phyloP scores from a whole-genome alignment of 176 grass and related monocot species.

The Tillandsia fasciculata region DNA sequence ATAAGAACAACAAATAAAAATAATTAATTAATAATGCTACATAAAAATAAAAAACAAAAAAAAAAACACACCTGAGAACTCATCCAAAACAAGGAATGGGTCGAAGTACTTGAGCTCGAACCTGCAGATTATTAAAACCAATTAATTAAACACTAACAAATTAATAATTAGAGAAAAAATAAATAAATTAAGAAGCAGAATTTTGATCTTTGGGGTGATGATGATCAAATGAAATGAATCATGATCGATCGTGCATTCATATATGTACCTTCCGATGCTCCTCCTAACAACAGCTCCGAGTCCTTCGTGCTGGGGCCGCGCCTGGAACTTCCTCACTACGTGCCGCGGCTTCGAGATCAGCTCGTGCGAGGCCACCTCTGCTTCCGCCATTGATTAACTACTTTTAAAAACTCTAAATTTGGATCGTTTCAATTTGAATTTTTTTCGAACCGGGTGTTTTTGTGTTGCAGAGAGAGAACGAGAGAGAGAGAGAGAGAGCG shows the following conservation, averaged over 20 bases:
- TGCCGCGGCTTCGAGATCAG: constrained; percentile 45
- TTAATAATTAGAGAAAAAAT: neutral
- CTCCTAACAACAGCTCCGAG: constrained; percentile 72
- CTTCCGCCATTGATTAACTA: neutral
- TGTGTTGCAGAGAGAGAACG: too few species aligned
- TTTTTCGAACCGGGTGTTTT: too few species aligned
- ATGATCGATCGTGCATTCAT: too few species aligned
- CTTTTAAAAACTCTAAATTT: too few species aligned
- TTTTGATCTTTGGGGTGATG: neutral
- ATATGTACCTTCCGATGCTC: constrained; percentile 77
- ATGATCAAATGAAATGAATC: too few species aligned
- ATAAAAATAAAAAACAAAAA: neutral
- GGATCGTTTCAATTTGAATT: too few species aligned
- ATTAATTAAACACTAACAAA: neutral
- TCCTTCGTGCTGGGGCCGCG: constrained; percentile 79
- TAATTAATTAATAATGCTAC: neutral
- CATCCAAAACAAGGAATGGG: constrained; percentile 84
- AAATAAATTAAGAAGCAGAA: neutral
- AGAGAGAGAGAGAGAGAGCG: too few species aligned
- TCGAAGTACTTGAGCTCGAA: constrained; percentile 94
- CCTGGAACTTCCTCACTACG: constrained; percentile 63
- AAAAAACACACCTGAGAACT: constrained; percentile 69
- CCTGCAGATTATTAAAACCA: constrained; percentile 18
- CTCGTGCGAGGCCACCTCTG: neutral
- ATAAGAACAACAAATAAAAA: neutral